Evolutionary conservation across 2,329 filamentous ascomycete genomes (phyloP), one percentile per base, ranked within the genome.

Genomic region (Zelopaecilomyces penicillatus): DNA sequence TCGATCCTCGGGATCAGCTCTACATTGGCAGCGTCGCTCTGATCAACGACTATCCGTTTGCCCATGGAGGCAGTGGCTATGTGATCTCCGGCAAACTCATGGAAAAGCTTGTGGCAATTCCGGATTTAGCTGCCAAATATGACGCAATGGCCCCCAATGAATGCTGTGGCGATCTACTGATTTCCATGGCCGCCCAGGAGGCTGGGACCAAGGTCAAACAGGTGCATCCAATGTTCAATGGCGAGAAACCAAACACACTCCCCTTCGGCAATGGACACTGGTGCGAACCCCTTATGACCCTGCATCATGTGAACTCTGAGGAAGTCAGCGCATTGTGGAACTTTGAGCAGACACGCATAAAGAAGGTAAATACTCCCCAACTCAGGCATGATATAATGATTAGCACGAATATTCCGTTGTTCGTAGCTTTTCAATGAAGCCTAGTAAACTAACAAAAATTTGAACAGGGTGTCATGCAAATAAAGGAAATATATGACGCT

Each of bases 1-100:
- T 73, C 10, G 68, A 72, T 42, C 65, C 68, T 2, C 58, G 56
- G 12, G 62, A 70, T 30, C 65, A 69, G 30, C 57, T 70, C 30
- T 78, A 77, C 51, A 57, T 78, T 8, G 76, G 76, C 26, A 75
- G 73, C 41, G 65, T 69, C 28, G 70, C 73, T 41, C 71, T 67
- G 44, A 60, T 74, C 41, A 61, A 62, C 30, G 63, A 58, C 27
- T 64, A 66, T 42, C 60, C 67, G 2, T 80, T 80, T 51, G 76
- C 71, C 10, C 76, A 80, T 52, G 76, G 76, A 8, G 76, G 76
- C 3, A 76, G 71, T 32, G 76, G 76, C n/a, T 76, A 75, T 54
- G 62, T 73, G 44, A 57, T 80, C n/a, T 75, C 73, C 11, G 68
- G 73, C 3, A 69, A 66, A 1, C 69, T 78, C 4, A 62, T 82